Conservation (phyloP, 2,329 filamentous ascomycete species). For the Trichophyton verrucosum region DNA sequence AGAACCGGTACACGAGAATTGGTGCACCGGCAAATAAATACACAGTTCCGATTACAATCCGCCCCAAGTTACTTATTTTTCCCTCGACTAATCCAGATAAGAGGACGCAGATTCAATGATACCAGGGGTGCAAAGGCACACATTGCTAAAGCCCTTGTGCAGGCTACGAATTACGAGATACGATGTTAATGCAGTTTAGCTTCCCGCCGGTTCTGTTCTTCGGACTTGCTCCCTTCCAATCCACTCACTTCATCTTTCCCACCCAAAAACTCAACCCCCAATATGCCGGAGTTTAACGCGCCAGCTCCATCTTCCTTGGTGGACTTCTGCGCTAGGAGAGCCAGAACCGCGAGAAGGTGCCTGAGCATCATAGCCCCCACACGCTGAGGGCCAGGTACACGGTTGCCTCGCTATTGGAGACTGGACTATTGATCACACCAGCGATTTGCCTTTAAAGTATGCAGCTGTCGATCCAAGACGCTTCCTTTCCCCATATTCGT, state of each 20-base stretch:
- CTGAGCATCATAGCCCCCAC: not conserved
- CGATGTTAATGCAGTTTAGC: not conserved
- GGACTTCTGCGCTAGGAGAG: not conserved
- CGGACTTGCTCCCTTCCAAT: not conserved
- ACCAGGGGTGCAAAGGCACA: not conserved
- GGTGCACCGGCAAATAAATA: not conserved
- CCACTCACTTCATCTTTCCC: not conserved
- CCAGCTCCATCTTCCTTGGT: not conserved
- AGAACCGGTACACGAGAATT: not conserved
- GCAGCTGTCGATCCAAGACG: not conserved
- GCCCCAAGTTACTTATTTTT: not conserved
- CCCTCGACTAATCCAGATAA: not conserved
- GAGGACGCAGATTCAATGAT: not conserved
- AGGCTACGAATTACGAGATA: not conserved
- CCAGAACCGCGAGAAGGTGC: not conserved
- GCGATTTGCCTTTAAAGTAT: not conserved
- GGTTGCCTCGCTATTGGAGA: not conserved
- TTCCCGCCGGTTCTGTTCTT: not conserved
- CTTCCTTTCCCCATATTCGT: not conserved
- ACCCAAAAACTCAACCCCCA: not conserved
- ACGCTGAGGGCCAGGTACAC: not conserved
- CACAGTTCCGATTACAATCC: not conserved
- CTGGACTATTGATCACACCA: constrained; percentile 1
- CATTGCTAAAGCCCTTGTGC: not conserved
- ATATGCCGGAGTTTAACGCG: not conserved